Conservation (phyloP, 108 stramenopile genomes). For the Cylindrotheca fusiformis region DNA sequence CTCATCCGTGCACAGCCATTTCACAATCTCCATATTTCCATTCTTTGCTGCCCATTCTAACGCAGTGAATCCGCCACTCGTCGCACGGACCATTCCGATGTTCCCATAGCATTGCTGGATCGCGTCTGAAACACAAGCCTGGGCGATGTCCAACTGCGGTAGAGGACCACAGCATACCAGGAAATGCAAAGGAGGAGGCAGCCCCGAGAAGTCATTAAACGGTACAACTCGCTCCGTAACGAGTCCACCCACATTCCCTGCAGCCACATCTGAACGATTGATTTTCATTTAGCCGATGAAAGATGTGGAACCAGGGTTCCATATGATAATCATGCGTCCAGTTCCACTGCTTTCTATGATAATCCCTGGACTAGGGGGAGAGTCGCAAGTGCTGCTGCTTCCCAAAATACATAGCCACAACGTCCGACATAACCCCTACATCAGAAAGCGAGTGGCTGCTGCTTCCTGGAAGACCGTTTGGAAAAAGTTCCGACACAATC, state of each 20-base stretch:
- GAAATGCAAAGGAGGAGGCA: slow-evolving; percentile 8
- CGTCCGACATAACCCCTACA: too few relatives aligned
- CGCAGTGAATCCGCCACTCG: slow-evolving; percentile 12
- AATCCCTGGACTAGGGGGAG: slow-evolving; percentile 4
- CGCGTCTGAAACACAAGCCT: slow-evolving; percentile 1
- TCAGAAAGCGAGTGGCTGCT: too few relatives aligned
- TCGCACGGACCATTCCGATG: slow-evolving; percentile 2
- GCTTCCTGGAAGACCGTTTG: too few relatives aligned
- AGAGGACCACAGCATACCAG: slow-evolving; percentile 20
- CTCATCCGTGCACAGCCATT: slow-evolving; percentile 24
- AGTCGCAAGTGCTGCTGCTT: slow-evolving; percentile 12
- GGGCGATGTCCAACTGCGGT: slow-evolving; percentile 8
- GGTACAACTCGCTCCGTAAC: too few relatives aligned
- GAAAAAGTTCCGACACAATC: too few relatives aligned
- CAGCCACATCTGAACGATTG: too few relatives aligned
- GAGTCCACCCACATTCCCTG: too few relatives aligned
- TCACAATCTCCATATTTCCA: slow-evolving; percentile 16
- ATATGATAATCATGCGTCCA: slow-evolving; percentile 6
- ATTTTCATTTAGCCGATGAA: too few relatives aligned
- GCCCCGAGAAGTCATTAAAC: slow-evolving; percentile 13
- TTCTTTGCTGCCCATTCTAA: slow-evolving; percentile 28
- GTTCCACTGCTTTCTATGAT: slow-evolving; percentile 5
- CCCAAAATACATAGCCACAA: too few relatives aligned
- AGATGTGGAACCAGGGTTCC: slow-evolving; percentile 7
- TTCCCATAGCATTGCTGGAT: not conserved